These are phyloP conservation scores for Parsonsia alboflavescens DNA, from an alignment of 257 asterid species.

Conservation along the genomic window DNA sequence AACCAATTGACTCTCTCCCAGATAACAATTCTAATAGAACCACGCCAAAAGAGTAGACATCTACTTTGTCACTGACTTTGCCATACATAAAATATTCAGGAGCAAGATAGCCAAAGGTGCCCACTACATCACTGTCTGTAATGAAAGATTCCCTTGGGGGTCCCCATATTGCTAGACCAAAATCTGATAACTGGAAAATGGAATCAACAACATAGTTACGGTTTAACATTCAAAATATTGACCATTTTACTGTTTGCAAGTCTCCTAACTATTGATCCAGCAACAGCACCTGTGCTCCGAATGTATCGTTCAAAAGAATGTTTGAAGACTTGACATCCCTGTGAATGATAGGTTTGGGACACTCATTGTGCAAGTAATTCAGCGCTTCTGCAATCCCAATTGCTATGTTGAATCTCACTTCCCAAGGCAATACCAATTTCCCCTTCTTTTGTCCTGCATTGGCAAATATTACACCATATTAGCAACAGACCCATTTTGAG, in stretches of 20 bases:
- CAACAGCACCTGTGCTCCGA: slow-evolving; percentile 69
- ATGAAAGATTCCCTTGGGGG: slow-evolving; percentile 57
- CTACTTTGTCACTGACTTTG: slow-evolving; percentile 87
- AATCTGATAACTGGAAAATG: slow-evolving; percentile 62
- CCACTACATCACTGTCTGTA: slow-evolving; percentile 74
- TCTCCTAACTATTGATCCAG: background rate
- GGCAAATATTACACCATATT: slow-evolving; percentile 19
- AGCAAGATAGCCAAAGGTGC: slow-evolving; percentile 97
- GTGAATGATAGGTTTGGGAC: slow-evolving; percentile 65
- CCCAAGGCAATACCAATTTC: slow-evolving; percentile 55
- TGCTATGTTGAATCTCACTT: slow-evolving; percentile 67
- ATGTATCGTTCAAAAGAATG: slow-evolving; percentile 60
- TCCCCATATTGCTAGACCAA: slow-evolving; percentile 90
- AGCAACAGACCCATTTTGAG: background rate
- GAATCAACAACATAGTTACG: background rate
- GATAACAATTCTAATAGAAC: slow-evolving; percentile 84
- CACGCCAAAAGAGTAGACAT: slow-evolving; percentile 91
- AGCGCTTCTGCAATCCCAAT: slow-evolving; percentile 77
- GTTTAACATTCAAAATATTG: background rate
- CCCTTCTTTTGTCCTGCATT: slow-evolving; percentile 41
- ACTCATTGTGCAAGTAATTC: slow-evolving; percentile 64
- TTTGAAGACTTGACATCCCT: slow-evolving; percentile 89
- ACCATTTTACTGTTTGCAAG: slow-evolving; percentile 2
- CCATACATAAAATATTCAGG: slow-evolving; percentile 99
- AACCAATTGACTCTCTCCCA: slow-evolving; percentile 77